Conservation (phyloP, 2,329 filamentous ascomycete species). For the Fusarium torulosum region DNA sequence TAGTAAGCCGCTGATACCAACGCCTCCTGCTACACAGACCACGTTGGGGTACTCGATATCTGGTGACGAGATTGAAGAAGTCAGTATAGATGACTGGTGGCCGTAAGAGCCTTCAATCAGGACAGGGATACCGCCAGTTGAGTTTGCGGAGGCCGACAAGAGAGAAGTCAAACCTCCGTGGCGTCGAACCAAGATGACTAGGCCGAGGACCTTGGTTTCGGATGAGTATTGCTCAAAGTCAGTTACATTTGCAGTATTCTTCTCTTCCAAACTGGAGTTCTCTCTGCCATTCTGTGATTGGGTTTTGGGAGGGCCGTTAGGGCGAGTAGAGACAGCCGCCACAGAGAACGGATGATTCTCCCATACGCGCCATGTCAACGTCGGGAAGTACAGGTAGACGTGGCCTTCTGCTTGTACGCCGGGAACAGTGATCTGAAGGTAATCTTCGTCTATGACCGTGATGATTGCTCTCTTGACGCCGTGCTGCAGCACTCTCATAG, state of each 20-base stretch:
- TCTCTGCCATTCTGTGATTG: constrained; percentile 14
- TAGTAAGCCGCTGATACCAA: constrained; percentile 48
- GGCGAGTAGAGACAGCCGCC: constrained; percentile 31
- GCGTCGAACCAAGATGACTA: constrained; percentile 46
- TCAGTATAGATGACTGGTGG: constrained; percentile 14
- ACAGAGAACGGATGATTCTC: constrained; percentile 52
- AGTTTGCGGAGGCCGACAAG: constrained; percentile 25
- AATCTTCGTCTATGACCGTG: constrained; percentile 46
- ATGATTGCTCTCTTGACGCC: constrained; percentile 43
- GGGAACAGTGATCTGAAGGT: constrained; percentile 47
- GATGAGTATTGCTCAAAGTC: constrained; percentile 13
- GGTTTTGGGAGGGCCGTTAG: not conserved
- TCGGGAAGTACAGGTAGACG: constrained; percentile 49
- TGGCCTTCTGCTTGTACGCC: constrained; percentile 44
- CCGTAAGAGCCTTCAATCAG: constrained; percentile 49
- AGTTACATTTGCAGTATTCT: too few species aligned
- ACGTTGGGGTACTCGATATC: constrained; percentile 42
- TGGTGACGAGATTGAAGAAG: not conserved
- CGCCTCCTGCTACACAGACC: constrained; percentile 49
- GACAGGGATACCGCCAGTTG: constrained; percentile 39
- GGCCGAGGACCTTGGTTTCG: constrained; percentile 33
- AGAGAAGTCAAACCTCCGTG: constrained; percentile 44
- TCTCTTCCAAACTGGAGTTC: not conserved
- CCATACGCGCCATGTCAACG: constrained; percentile 49
- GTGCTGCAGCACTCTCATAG: not conserved